Conservation (phyloP, 805 yeast genomes). For the Yarrowia osloensis region DNA sequence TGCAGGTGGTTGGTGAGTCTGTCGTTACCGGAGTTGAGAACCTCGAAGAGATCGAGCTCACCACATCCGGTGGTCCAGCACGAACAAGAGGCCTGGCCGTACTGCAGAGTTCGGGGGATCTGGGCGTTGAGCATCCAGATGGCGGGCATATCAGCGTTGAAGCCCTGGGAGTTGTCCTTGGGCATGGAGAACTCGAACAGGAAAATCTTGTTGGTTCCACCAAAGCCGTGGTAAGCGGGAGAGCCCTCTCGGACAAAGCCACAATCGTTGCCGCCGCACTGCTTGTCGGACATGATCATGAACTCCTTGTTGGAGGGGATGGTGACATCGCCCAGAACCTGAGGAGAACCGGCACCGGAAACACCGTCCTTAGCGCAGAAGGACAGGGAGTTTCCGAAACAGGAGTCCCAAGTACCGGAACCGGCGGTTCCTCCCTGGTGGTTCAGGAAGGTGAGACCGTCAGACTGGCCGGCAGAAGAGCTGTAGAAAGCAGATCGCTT, state of each 20-base stretch:
- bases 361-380: constrained; percentile 78
- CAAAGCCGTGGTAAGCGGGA: constrained; percentile 95
- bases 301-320: constrained; percentile 75
- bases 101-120: constrained; percentile 95
- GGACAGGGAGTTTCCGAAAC: constrained; percentile 91
- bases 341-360: constrained; percentile 68
- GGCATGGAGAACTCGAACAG: constrained; percentile 97
- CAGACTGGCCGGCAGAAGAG: constrained; percentile 63
- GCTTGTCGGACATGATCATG: constrained; percentile 67
- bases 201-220: constrained; percentile 80
- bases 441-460: constrained; percentile 81
- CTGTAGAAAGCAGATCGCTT: constrained; percentile 67
- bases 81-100: constrained; percentile 81
- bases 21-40: constrained; percentile 72
- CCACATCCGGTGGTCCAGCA: constrained; percentile 99
- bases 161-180: constrained; percentile 50
- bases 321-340: constrained; percentile 67
- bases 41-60: constrained; percentile 93
- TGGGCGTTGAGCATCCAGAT: constrained; percentile 94
- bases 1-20: constrained; percentile 47
- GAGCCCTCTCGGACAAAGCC: constrained; percentile 83
- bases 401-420: constrained; percentile 83
- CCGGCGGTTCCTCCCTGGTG: constrained; percentile 79
- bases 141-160: constrained; percentile 95
- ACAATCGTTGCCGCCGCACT: constrained; percentile 54